phyloP scores from a whole-genome alignment of 176 grass and related monocot species.

The Ampelocalamus luodianensis region DNA sequence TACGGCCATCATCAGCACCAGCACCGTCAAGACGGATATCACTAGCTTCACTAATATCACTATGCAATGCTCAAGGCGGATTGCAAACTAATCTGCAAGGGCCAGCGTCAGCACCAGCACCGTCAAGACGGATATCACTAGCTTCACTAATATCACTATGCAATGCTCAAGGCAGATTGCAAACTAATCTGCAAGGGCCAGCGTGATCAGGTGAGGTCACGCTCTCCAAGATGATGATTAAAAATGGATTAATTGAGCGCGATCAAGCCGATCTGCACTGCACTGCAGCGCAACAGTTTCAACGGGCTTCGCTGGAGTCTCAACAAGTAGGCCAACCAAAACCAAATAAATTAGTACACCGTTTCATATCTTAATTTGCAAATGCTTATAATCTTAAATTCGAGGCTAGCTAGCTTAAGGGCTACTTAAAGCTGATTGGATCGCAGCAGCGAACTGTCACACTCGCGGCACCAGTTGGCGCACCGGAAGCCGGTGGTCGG shows the following conservation, averaged over 20 bases:
- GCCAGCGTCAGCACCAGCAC: not conserved
- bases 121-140: too few species aligned
- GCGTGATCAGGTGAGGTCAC: constrained; percentile 24
- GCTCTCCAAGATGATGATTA: not conserved
- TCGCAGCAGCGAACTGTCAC: constrained; percentile 21
- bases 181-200: not conserved
- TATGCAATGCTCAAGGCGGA: too few species aligned
- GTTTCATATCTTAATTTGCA: not conserved
- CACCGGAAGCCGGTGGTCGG: constrained; percentile 17
- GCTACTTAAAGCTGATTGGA: constrained; percentile 17
- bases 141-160: too few species aligned
- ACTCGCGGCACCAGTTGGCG: constrained; percentile 19
- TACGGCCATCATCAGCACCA: too few species aligned
- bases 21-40: too few species aligned
- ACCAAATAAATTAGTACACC: not conserved
- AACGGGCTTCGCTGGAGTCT: constrained; percentile 48
- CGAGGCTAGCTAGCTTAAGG: not conserved
- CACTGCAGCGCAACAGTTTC: constrained; percentile 10
- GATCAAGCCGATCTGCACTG: not conserved
- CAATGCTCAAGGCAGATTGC: not conserved
- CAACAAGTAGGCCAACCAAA: constrained; percentile 48
- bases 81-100: not conserved
- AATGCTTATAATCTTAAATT: not conserved
- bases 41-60: too few species aligned
- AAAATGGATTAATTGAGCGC: not conserved